Percentiles rank a stretch among this genome's conserved stretches.
Evolutionary conservation across 306 rosid genomes (phyloP).

Genomic region (barrel medic (Medicago truncatula)): MtrunA17r5.0-ANR NC_053049.1:21478001-21478500

Average conservation of each 20-base stretch:
- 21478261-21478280: conserved; percentile 31
- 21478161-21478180: conserved; percentile 60
- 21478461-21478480: no score
- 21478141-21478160: conserved; percentile 85
- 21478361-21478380: no score
- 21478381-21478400: no score
- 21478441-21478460: no score
- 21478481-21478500: no score
- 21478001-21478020: conserved; percentile 96
- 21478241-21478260: conserved; percentile 49
- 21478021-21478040: conserved; percentile 94
- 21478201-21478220: conserved; percentile 49
- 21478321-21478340: no score
- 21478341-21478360: no score
- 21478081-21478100: conserved; percentile 94
- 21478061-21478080: conserved; percentile 87
- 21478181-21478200: conserved; percentile 53
- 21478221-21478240: conserved; percentile 50
- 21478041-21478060: conserved; percentile 94
- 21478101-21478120: conserved; percentile 90
- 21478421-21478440: no score
- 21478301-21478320: no score
- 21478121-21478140: conserved; percentile 97
- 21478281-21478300: no score
- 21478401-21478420: no score